phyloP scores from a whole-genome alignment of 305 asterid genomes.

The Nicotiana rustica region DNA sequence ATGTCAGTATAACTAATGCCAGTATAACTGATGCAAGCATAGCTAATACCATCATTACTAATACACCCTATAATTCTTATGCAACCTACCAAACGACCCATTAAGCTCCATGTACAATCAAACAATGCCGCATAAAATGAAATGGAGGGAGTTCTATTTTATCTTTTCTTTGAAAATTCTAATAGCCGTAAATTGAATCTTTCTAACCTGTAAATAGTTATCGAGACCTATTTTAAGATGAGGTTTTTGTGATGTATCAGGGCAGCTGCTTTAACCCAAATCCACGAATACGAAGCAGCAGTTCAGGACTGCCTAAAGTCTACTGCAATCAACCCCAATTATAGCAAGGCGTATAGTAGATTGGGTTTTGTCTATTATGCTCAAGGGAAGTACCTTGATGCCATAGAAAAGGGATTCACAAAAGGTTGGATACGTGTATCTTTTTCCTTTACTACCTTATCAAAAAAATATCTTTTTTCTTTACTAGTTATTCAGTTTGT shows the following conservation, averaged over 20 bases:
- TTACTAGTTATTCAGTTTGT: neutral
- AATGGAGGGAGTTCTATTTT: neutral
- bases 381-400: conserved; percentile 84
- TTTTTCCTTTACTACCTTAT: neutral
- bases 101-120: neutral
- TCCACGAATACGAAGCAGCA: conserved; percentile 61
- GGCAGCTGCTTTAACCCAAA: conserved; percentile 94
- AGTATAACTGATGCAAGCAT: too few relatives aligned
- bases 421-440: conserved; percentile 60
- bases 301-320: conserved; percentile 73
- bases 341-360: conserved; percentile 91
- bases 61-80: too few relatives aligned
- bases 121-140: neutral
- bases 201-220: neutral
- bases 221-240: conserved; percentile 1
- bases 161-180: neutral
- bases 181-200: neutral
- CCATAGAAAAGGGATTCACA: conserved; percentile 74
- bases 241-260: conserved; percentile 45
- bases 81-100: too few relatives aligned
- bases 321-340: conserved; percentile 73
- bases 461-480: neutral
- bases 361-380: conserved; percentile 87
- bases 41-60: too few relatives aligned
- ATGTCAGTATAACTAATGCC: too few relatives aligned